These are phyloP conservation scores for Starmerella sirachaensis DNA, from an alignment of 805 yeast genomes.

Conservation along the genomic window DNA sequence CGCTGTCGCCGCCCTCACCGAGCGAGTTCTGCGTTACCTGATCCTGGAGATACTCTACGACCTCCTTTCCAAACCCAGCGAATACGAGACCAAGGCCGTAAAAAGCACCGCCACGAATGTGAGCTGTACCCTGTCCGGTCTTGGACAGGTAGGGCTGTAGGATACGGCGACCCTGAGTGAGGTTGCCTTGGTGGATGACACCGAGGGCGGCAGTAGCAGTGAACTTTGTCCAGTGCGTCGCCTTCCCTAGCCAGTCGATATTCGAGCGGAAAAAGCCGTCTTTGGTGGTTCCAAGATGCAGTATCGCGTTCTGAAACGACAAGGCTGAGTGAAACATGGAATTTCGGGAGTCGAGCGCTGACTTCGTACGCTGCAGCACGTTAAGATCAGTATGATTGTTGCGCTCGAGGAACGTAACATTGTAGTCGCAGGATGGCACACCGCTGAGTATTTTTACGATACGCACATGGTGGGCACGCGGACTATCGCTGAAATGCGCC, in stretches of 20 bases:
- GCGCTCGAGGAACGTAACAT: constrained; percentile 73
- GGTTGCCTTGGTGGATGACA: constrained; percentile 89
- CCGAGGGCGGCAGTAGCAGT: constrained; percentile 97
- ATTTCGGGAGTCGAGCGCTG: constrained; percentile 74
- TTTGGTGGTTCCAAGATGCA: constrained; percentile 93
- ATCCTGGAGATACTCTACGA: constrained; percentile 56
- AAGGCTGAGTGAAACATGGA: constrained; percentile 94
- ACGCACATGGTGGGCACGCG: constrained; percentile 29
- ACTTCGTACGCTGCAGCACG: constrained; percentile 70
- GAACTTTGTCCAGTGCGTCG: constrained; percentile 97
- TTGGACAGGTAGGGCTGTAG: constrained; percentile 89
- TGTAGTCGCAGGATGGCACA: constrained; percentile 85
- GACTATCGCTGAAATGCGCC: constrained; percentile 24
- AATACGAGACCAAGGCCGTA: constrained; percentile 87
- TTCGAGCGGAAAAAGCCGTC: constrained; percentile 84
- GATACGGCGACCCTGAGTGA: constrained; percentile 77
- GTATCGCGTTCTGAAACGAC: constrained; percentile 84
- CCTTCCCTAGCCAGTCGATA: constrained; percentile 91
- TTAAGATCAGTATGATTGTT: constrained; percentile 79
- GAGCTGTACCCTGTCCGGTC: constrained; percentile 52
- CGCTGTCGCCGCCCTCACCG: constrained; percentile 29
- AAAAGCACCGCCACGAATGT: constrained; percentile 90
- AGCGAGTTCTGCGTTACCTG: constrained; percentile 37
- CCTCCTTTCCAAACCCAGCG: constrained; percentile 92
- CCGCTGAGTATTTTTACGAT: constrained; percentile 71